These are phyloP conservation scores for Hypomyces perniciosus DNA, from an alignment of 2,329 filamentous ascomycete genomes.

Conservation along the genomic window DNA sequence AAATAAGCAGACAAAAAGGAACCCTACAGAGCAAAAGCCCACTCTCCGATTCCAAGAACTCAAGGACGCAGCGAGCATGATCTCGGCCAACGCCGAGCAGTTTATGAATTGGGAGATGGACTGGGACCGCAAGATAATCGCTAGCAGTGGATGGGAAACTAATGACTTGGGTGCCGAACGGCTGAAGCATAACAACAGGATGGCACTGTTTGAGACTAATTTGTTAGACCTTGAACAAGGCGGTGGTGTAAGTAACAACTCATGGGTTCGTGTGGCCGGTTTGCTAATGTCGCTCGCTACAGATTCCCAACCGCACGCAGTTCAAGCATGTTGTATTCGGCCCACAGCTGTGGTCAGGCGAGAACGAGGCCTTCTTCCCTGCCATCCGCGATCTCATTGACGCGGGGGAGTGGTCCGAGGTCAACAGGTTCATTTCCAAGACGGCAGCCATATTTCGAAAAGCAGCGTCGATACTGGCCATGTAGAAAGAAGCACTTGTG, in stretches of 20 bases:
- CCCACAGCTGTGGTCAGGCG: constrained; percentile 64
- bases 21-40: constrained; percentile 4
- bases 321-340: constrained; percentile 92
- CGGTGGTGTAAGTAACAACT: constrained; percentile 61
- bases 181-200: constrained; percentile 70
- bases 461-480: constrained; percentile 42
- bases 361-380: constrained; percentile 44
- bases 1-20: constrained; percentile 42
- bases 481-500: constrained; percentile 14
- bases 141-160: constrained; percentile 70
- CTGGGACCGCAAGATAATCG: constrained; percentile 70
- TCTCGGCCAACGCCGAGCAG: constrained; percentile 43
- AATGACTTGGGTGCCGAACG: constrained; percentile 60
- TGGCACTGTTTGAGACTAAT: constrained; percentile 76
- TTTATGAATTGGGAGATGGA: constrained; percentile 72
- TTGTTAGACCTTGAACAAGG: constrained; percentile 68
- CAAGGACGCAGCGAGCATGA: constrained; percentile 52
- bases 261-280: constrained; percentile 9
- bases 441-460: constrained; percentile 60
- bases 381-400: constrained; percentile 78
- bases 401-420: constrained; percentile 61
- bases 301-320: constrained; percentile 82
- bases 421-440: constrained; percentile 63
- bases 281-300: constrained; percentile 2
- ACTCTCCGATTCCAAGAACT: constrained; percentile 28